Evolutionary conservation across 1,284 basidiomycete genomes (phyloP), one percentile per base, ranked within the genome.

Genomic region (Sanghuangporus baumii): DNA sequence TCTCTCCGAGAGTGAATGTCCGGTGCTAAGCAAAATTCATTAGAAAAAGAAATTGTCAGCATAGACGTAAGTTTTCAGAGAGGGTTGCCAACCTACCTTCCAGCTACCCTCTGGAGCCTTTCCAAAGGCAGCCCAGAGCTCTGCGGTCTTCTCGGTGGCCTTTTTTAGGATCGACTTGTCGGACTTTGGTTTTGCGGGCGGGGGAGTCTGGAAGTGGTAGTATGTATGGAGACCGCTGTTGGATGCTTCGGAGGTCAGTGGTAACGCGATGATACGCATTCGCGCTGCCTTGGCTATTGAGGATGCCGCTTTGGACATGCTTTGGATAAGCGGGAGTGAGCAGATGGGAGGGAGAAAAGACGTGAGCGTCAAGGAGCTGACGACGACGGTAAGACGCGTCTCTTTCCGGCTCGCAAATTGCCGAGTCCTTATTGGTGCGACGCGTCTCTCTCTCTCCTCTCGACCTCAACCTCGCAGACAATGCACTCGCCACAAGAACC

Each of bases 41-140:
- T 7, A 65, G 31, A 56, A 61, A 60, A 3, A 34, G 38, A 50
- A 55, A 18, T 6, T 37, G 54, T 48, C 34, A 34, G 38, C 18
- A 51, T 36, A 18, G 61, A 41, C 55, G 38, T 8, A 62, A 38
- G 51, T 58, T 59, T 59, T 5, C 37, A 40, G n/a, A 63, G 36
- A 34, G 31, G 50, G 34, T 37, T 26, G 11, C 8, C 31, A 65
- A 52, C 76, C 6, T 63, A 88, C 89, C 81, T 86, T 86, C 89
- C 89, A 91, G 62, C 78, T 81, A 11, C 81, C 83, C 60, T 84
- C 75, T 4, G 75, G 72, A 2, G 86, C 83, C 65, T 84, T 84
- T 14, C 88, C 89, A 68, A 89, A 85, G 16, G 76, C 75, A 14
- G 82, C 76, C 89, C 89, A 91, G 4, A 79, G 72, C 50, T 76